These are phyloP conservation scores for Fusarium transvaalense DNA, from an alignment of 2,329 filamentous ascomycete species.

Conservation along the genomic window DNA sequence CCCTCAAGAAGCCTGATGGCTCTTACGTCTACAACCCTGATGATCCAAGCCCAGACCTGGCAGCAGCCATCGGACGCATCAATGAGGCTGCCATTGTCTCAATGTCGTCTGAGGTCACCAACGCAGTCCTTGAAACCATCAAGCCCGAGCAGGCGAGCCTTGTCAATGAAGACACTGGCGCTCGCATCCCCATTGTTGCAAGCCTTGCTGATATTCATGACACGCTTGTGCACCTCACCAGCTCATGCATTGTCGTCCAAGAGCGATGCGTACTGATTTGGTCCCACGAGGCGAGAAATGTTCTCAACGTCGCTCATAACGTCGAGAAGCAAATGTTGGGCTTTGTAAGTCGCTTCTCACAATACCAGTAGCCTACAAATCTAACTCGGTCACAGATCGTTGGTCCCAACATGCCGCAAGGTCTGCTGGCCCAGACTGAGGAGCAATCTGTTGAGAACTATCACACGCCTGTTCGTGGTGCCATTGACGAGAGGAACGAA, in stretches of 20 bases:
- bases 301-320: slow-evolving; percentile 44
- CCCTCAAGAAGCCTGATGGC: slow-evolving; percentile 41
- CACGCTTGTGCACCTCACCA: slow-evolving; percentile 31
- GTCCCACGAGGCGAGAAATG: slow-evolving; percentile 42
- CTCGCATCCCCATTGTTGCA: slow-evolving; percentile 43
- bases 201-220: slow-evolving; percentile 36
- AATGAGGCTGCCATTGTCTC: slow-evolving; percentile 43
- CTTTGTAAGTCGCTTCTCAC: slow-evolving; percentile 34
- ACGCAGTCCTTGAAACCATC: slow-evolving; percentile 40
- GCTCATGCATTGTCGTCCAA: slow-evolving; percentile 40
- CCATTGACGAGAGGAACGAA: slow-evolving; percentile 46
- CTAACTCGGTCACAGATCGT: slow-evolving; percentile 27
- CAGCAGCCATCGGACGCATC: slow-evolving; percentile 37
- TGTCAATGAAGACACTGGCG: slow-evolving; percentile 40
- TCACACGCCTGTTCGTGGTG: slow-evolving; percentile 43
- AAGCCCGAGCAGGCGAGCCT: slow-evolving; percentile 35
- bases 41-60: slow-evolving; percentile 42
- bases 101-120: slow-evolving; percentile 44
- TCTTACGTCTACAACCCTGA: slow-evolving; percentile 40
- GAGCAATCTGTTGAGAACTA: slow-evolving; percentile 33
- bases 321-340: slow-evolving; percentile 47
- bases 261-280: slow-evolving; percentile 45
- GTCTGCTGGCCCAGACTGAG: slow-evolving; percentile 41
- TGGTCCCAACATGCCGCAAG: slow-evolving; percentile 45
- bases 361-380: accelerated